Conservation (phyloP, 2,329 filamentous ascomycete genomes). For the Aspergillus candidus region DNA sequence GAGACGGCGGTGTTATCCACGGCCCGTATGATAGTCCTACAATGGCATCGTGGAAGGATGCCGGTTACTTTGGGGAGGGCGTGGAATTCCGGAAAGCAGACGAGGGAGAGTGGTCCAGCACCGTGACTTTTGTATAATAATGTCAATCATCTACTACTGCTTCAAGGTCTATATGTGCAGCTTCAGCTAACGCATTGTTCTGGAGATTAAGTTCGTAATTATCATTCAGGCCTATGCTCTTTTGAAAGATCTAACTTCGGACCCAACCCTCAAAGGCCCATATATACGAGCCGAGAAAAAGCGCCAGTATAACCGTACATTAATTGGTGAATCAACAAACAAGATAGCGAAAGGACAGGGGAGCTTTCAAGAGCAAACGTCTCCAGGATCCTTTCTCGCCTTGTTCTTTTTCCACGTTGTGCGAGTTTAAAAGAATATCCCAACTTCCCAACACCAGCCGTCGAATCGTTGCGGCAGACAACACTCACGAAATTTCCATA, state of each 20-base stretch:
- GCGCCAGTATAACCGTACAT: constrained; percentile 37
- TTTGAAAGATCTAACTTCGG: constrained; percentile 19
- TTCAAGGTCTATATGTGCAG: constrained; percentile 6
- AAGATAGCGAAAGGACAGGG: constrained; percentile 11
- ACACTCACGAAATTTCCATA: constrained; percentile 59
- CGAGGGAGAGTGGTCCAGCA: constrained; percentile 50
- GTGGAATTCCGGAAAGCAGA: constrained; percentile 67
- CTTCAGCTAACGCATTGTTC: constrained; percentile 6
- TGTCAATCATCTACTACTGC: background rate
- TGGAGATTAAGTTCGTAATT: constrained; percentile 17
- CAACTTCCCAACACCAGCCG: constrained; percentile 10
- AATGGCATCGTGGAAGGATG: constrained; percentile 87
- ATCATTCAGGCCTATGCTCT: constrained; percentile 14
- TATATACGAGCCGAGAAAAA: constrained; percentile 22
- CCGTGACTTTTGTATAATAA: constrained; percentile 48
- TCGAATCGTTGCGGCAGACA: constrained; percentile 2
- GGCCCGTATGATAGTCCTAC: constrained; percentile 79
- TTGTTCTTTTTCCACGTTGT: background rate
- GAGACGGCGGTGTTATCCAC: constrained; percentile 71
- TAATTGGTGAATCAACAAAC: constrained; percentile 22
- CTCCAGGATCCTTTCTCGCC: constrained; percentile 1
- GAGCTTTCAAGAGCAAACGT: constrained; percentile 10
- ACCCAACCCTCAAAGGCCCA: constrained; percentile 19
- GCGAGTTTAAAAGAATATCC: background rate
- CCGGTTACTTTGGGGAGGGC: constrained; percentile 83